Conservation (phyloP, 108 stramenopile genomes). For the Craspedostauros australis region DNA sequence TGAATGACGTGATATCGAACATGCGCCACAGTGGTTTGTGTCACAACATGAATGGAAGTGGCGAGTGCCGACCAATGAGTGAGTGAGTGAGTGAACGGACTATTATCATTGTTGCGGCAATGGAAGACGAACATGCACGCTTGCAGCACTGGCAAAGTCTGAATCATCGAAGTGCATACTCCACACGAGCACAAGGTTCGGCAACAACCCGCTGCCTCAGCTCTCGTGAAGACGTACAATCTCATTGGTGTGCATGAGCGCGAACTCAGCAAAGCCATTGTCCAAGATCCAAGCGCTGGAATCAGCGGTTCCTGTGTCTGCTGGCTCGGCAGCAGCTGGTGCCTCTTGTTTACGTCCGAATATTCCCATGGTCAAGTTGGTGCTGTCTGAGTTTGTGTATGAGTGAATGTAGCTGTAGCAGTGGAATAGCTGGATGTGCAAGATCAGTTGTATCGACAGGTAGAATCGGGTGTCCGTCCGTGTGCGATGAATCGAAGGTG, state of each 20-base stretch:
- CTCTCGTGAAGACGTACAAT: constrained; percentile 44
- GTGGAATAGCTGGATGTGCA: no score
- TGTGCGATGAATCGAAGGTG: no score
- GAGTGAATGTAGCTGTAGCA: no score
- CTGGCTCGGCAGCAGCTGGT: background rate
- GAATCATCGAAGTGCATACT: background rate
- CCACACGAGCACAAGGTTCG: background rate
- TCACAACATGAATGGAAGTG: background rate
- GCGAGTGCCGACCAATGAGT: no score
- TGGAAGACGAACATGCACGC: background rate
- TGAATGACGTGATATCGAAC: background rate
- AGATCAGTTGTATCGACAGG: no score
- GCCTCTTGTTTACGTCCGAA: constrained; percentile 5
- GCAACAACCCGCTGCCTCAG: background rate
- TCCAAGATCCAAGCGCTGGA: constrained; percentile 77
- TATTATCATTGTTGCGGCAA: background rate
- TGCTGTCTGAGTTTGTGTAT: no score
- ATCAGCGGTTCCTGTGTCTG: no score
- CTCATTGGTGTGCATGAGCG: constrained; percentile 67
- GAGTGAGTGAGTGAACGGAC: background rate
- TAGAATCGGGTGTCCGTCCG: no score
- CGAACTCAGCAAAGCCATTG: constrained; percentile 59
- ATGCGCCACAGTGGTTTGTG: background rate
- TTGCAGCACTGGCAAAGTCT: background rate
- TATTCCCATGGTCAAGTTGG: no score